phyloP scores from a whole-genome alignment of 108 stramenopile species.

The Ochromonas danica region DNA sequence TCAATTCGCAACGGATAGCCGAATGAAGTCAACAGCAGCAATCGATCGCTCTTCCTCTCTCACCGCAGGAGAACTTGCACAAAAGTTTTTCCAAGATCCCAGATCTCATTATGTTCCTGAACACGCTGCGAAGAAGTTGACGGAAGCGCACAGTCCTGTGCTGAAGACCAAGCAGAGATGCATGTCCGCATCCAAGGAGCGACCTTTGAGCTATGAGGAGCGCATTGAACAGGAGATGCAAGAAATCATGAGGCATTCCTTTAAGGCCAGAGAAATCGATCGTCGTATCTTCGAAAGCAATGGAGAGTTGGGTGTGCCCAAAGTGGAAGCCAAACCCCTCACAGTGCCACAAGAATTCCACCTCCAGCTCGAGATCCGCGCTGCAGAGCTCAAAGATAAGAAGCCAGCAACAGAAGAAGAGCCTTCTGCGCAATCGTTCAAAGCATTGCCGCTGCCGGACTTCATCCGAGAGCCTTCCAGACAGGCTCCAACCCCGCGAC shows the following conservation, averaged over 20 bases:
- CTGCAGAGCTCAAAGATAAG: background rate
- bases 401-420: background rate
- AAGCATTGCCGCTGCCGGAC: slow-evolving; percentile 19
- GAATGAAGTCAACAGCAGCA: background rate
- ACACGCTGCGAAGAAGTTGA: background rate
- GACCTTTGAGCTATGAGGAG: slow-evolving; percentile 4
- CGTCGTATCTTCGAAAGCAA: background rate
- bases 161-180: slow-evolving; percentile 7
- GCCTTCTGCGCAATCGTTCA: background rate
- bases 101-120: background rate
- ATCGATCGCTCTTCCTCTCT: background rate
- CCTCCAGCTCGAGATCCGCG: background rate
- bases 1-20: background rate
- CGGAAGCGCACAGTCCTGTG: background rate
- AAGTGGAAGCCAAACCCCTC: slow-evolving; percentile 2
- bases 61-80: slow-evolving; percentile 19
- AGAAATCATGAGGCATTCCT: background rate
- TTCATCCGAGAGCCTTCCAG: background rate
- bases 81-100: slow-evolving; percentile 21
- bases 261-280: slow-evolving; percentile 1
- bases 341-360: slow-evolving; percentile 5
- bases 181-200: background rate
- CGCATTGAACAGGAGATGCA: background rate
- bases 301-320: slow-evolving; percentile 25
- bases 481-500: background rate